Percentiles rank a stretch among this genome's conserved stretches.
These are phyloP conservation scores for Penicillium capsulatum DNA, from an alignment of 2,329 filamentous ascomycete species.

Conservation along the genomic window DNA sequence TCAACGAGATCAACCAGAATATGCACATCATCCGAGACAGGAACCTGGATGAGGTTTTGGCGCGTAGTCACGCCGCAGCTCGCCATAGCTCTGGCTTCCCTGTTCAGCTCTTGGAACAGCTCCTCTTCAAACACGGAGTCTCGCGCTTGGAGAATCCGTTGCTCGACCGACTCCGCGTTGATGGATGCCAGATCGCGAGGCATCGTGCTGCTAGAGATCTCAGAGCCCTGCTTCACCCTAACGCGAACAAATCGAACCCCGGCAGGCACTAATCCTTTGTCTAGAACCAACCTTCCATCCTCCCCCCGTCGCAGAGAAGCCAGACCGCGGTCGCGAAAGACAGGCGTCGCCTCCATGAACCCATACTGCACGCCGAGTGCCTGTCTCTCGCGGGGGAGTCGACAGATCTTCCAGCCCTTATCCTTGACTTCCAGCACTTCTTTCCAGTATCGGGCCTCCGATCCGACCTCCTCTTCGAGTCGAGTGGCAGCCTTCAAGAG, in stretches of 20 bases:
- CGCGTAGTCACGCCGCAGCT: conserved; percentile 66
- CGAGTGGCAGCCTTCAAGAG: conserved; percentile 67
- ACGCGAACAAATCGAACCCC: conserved; percentile 63
- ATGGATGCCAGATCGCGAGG: conserved; percentile 14
- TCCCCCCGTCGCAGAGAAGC: conserved; percentile 71
- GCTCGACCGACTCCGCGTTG: conserved; percentile 31
- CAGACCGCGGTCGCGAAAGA: conserved; percentile 67
- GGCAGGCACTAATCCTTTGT: conserved; percentile 52
- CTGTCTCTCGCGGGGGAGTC: conserved; percentile 67
- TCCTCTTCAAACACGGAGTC: conserved; percentile 61
- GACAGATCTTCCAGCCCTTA: conserved; percentile 80
- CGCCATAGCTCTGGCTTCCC: conserved; percentile 71
- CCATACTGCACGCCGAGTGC: conserved; percentile 84
- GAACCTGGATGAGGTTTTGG: conserved; percentile 55
- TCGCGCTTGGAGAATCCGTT: conserved; percentile 41
- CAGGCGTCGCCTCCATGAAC: conserved; percentile 66
- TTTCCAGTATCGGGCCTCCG: conserved; percentile 84
- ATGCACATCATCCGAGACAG: conserved; percentile 51
- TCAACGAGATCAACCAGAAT: conserved; percentile 66
- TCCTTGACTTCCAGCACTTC: conserved; percentile 76
- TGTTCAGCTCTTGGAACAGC: conserved; percentile 81
- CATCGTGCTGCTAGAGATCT: conserved; percentile 54
- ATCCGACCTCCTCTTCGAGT: conserved; percentile 70
- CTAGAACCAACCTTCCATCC: conserved; percentile 71
- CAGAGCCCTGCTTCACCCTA: conserved; percentile 56